Conservation (phyloP, 2,329 filamentous ascomycete species). For the Epicoccum sorghinum region DNA sequence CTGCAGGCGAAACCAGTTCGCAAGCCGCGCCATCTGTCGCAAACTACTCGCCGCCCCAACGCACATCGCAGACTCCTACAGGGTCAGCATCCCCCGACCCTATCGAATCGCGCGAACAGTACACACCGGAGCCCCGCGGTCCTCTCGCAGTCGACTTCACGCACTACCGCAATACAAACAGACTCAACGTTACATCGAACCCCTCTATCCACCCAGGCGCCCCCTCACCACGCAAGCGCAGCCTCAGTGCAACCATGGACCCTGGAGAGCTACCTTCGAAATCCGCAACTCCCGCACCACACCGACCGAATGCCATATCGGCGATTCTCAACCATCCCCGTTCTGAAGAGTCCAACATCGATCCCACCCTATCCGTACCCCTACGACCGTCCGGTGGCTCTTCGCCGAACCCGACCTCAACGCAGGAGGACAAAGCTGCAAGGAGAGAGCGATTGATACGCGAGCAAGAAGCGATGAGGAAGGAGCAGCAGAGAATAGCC, state of each 20-base stretch:
- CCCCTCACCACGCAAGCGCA: constrained; percentile 44
- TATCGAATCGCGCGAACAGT: constrained; percentile 38
- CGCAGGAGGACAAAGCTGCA: constrained; percentile 38
- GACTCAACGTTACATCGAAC: constrained; percentile 23
- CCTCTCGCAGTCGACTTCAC: constrained; percentile 48
- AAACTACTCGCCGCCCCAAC: constrained; percentile 38
- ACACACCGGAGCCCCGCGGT: constrained; percentile 36
- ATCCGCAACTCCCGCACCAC: constrained; percentile 31
- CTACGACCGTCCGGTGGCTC: constrained; percentile 27
- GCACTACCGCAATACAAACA: constrained; percentile 29
- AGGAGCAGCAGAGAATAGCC: constrained; percentile 36
- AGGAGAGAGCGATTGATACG: constrained; percentile 39
- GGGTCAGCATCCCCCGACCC: constrained; percentile 46
- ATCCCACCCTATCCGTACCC: constrained; percentile 37
- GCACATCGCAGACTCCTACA: constrained; percentile 34
- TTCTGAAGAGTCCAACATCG: constrained; percentile 38
- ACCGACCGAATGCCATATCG: constrained; percentile 43
- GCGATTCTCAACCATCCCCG: constrained; percentile 42
- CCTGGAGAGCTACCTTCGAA: constrained; percentile 28
- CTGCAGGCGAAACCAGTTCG: constrained; percentile 62
- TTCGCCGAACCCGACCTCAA: constrained; percentile 22
- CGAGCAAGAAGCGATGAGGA: constrained; percentile 41
- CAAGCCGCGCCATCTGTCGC: constrained; percentile 37
- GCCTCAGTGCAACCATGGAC: constrained; percentile 42
- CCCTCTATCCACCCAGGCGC: constrained; percentile 24